Conservation (phyloP, 495 filamentous ascomycete species). For the Friedmanniomyces endolithicus region DNA sequence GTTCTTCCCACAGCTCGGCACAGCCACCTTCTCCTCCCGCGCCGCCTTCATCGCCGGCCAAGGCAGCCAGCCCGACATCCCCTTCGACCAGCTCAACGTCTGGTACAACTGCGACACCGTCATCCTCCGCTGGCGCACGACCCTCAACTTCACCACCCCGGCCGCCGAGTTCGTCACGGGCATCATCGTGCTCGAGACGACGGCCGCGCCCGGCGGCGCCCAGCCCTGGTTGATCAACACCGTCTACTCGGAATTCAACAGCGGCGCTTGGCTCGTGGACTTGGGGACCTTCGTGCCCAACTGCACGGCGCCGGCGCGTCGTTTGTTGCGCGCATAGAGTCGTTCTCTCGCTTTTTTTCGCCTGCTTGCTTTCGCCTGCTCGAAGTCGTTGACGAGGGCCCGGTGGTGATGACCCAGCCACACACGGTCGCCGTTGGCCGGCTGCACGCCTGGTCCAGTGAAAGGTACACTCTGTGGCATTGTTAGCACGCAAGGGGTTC, state of each 20-base stretch:
- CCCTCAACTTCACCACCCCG: neutral
- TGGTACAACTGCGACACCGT: slow-evolving; percentile 22
- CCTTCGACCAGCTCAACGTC: slow-evolving; percentile 16
- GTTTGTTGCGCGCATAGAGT: slow-evolving; percentile 10
- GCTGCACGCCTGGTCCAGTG: neutral
- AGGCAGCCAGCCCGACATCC: slow-evolving; percentile 11
- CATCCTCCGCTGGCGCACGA: slow-evolving; percentile 16
- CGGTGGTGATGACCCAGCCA: too few species aligned
- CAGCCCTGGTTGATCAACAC: slow-evolving; percentile 15
- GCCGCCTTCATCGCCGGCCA: slow-evolving; percentile 12
- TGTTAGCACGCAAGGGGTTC: neutral
- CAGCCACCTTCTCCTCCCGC: slow-evolving; percentile 9
- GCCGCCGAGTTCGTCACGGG: slow-evolving; percentile 15
- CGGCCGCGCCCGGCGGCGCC: neutral
- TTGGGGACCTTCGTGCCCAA: slow-evolving; percentile 11
- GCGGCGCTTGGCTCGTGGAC: slow-evolving; percentile 19
- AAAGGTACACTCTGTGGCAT: too few species aligned
- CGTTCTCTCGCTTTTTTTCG: too few species aligned
- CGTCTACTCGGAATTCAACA: slow-evolving; percentile 18
- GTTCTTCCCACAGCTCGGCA: neutral
- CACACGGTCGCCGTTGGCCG: too few species aligned
- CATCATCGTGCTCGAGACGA: slow-evolving; percentile 17
- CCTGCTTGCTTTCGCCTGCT: too few species aligned
- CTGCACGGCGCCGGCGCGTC: neutral
- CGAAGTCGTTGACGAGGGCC: neutral